Evolutionary conservation across 78 protist species (phyloP).

Genomic region (Mantamonas sphyraenae): DNA sequence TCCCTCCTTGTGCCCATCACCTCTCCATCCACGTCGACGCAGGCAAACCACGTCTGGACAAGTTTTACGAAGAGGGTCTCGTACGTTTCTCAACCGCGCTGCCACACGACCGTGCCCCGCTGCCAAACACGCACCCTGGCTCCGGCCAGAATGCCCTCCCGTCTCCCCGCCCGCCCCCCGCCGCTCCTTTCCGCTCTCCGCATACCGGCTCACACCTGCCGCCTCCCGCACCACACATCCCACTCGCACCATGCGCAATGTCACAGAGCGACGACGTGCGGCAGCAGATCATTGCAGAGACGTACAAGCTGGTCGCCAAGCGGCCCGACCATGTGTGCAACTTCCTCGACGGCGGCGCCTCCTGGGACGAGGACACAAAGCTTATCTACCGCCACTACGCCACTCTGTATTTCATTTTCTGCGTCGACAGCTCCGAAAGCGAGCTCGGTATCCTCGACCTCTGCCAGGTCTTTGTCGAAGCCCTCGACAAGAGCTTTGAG

Average conservation of each 20-base stretch:
- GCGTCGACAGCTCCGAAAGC: slow-evolving; percentile 73
- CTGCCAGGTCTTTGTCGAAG: slow-evolving; percentile 88
- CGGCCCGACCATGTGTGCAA: slow-evolving; percentile 81
- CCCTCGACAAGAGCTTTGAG: slow-evolving; percentile 87
- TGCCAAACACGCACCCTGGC: no score
- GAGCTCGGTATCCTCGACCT: slow-evolving; percentile 89
- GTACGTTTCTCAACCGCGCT: slow-evolving; percentile 10
- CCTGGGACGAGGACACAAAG: slow-evolving; percentile 61
- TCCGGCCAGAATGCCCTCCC: background rate
- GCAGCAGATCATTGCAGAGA: slow-evolving; percentile 63
- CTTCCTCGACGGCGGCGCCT: slow-evolving; percentile 57
- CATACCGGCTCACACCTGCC: no score
- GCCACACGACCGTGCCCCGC: no score
- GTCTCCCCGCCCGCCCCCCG: no score
- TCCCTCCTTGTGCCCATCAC: background rate
- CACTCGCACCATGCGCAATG: background rate
- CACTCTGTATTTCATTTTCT: slow-evolving; percentile 84
- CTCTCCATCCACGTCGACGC: slow-evolving; percentile 19
- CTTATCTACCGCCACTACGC: slow-evolving; percentile 89
- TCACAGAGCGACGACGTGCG: slow-evolving; percentile 55
- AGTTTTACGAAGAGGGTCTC: slow-evolving; percentile 70
- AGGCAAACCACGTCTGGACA: slow-evolving; percentile 82
- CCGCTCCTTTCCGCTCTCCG: background rate
- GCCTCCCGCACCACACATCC: background rate
- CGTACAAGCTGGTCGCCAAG: slow-evolving; percentile 55